A percentile compares a stretch with the other conserved stretches of the same genome.
Evolutionary conservation across 768 basidiomycete genomes (phyloP).

Genomic region (Coprinopsis cinerea): DNA sequence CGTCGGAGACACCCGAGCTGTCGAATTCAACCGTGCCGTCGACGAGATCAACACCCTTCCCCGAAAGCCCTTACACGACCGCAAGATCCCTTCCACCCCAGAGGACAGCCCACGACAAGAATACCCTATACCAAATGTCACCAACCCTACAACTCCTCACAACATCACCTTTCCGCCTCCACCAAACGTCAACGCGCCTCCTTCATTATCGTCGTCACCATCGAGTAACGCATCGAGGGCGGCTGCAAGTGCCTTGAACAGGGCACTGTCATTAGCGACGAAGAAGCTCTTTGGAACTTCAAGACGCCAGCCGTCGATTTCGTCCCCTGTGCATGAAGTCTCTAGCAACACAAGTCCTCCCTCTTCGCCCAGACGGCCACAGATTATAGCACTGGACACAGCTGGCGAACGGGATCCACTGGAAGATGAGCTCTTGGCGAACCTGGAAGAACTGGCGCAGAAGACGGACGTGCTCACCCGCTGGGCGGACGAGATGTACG

Average conservation of each 20-base stretch:
- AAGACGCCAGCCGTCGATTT: slow-evolving; percentile 24
- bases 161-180: slow-evolving; percentile 69
- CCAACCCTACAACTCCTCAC: slow-evolving; percentile 17
- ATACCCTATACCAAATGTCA: slow-evolving; percentile 20
- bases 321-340: slow-evolving; percentile 34
- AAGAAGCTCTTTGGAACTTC: slow-evolving; percentile 72
- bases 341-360: slow-evolving; percentile 27
- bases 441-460: slow-evolving; percentile 86
- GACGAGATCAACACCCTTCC: slow-evolving; percentile 72
- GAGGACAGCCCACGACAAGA: slow-evolving; percentile 32
- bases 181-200: slow-evolving; percentile 46
- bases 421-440: slow-evolving; percentile 77
- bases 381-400: slow-evolving; percentile 43
- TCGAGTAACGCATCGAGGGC: slow-evolving; percentile 54
- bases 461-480: slow-evolving; percentile 92
- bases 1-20: slow-evolving; percentile 82
- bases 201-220: slow-evolving; percentile 62
- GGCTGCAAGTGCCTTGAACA: slow-evolving; percentile 68
- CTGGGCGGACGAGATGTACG: slow-evolving; percentile 94
- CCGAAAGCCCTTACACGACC: slow-evolving; percentile 54
- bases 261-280: slow-evolving; percentile 74
- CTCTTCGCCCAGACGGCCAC: slow-evolving; percentile 52
- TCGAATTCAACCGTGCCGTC: slow-evolving; percentile 87
- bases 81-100: slow-evolving; percentile 43
- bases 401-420: slow-evolving; percentile 54